A percentile compares a stretch with the other conserved stretches of the same genome.
Conservation (phyloP, 331 rosid genomes). For the Pyracantha coccinea region DNA sequence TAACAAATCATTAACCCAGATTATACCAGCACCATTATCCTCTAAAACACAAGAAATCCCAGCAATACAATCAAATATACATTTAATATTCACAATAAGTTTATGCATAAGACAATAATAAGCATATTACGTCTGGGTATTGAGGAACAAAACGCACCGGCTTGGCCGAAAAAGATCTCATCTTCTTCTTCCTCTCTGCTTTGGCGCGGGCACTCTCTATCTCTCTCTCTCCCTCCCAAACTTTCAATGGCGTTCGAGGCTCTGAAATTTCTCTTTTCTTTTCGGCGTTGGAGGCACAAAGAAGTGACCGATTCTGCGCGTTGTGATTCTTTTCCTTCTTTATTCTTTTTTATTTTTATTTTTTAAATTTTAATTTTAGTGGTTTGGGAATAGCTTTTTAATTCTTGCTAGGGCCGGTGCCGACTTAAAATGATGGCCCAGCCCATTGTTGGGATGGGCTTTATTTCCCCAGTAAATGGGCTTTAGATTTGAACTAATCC, state of each 20-base stretch:
- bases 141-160: slow-evolving; percentile 5
- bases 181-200: not conserved
- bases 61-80: slow-evolving; percentile 7
- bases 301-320: not conserved
- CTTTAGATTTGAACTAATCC: not conserved
- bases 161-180: slow-evolving; percentile 37
- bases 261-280: slow-evolving; percentile 9
- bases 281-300: slow-evolving; percentile 15
- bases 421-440: not conserved
- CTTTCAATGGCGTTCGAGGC: slow-evolving; percentile 1
- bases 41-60: not conserved
- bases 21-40: not conserved
- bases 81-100: not conserved
- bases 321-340: not conserved
- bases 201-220: not conserved
- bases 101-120: not conserved
- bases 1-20: not conserved
- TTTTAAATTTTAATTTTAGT: not conserved
- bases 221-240: not conserved
- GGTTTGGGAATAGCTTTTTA: slow-evolving; percentile 4
- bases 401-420: not conserved
- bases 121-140: not conserved
- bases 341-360: not conserved
- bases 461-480: not conserved
- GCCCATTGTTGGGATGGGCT: not conserved